Percentiles rank a stretch among this genome's conserved stretches.
Conservation (phyloP, 2,329 filamentous ascomycete genomes). For the Aspergillus caelatus region DNA sequence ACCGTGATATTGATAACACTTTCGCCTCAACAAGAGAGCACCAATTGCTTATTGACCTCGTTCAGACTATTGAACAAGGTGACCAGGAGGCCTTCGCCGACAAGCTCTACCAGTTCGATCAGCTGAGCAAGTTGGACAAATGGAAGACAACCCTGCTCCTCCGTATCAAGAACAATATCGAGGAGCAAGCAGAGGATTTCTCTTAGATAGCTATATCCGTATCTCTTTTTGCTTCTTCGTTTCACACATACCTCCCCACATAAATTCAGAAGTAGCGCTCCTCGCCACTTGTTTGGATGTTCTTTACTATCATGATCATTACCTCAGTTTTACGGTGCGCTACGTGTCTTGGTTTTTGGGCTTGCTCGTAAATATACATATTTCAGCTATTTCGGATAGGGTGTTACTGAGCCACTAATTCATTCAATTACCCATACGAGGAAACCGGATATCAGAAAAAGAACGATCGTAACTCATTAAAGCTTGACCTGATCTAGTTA, state of each 20-base stretch:
- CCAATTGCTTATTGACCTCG: constrained; percentile 76
- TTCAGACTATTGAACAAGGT: constrained; percentile 72
- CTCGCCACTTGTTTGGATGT: neutral
- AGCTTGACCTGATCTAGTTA: constrained; percentile 22
- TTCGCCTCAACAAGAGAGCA: constrained; percentile 80
- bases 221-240: constrained; percentile 4
- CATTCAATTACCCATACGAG: neutral
- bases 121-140: constrained; percentile 90
- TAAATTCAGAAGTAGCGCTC: neutral
- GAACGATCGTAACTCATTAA: constrained; percentile 33
- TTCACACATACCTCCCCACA: neutral
- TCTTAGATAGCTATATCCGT: constrained; percentile 49
- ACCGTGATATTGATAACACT: constrained; percentile 75
- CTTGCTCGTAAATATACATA: neutral
- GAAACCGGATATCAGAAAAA: constrained; percentile 5
- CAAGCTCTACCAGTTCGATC: constrained; percentile 85
- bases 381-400: neutral
- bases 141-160: constrained; percentile 92
- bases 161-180: constrained; percentile 80
- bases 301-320: neutral
- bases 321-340: neutral
- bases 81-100: constrained; percentile 84
- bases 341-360: neutral
- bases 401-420: neutral
- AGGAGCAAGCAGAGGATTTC: constrained; percentile 70